Percentiles rank a stretch among this genome's conserved stretches.
These are phyloP conservation scores for Rossbeevera mucosa DNA, from an alignment of 768 basidiomycete species.

Conservation along the genomic window DNA sequence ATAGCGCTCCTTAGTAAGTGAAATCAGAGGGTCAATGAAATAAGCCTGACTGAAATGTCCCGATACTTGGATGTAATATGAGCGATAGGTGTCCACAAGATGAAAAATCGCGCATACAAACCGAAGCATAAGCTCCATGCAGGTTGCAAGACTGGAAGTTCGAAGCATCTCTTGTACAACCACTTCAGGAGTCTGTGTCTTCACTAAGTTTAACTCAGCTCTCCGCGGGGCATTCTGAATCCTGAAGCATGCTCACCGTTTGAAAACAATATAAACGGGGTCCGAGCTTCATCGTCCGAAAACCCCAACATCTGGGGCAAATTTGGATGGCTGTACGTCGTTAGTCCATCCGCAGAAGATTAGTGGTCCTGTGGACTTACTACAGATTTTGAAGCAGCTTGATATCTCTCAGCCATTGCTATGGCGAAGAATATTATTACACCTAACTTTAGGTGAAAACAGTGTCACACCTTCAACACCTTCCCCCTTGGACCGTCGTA, in stretches of 20 bases:
- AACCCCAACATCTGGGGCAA: slow-evolving; percentile 51
- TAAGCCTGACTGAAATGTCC: slow-evolving; percentile 34
- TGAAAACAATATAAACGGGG: slow-evolving; percentile 50
- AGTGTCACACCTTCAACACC: slow-evolving; percentile 30
- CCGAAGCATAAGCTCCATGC: slow-evolving; percentile 32
- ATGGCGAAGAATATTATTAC: neutral
- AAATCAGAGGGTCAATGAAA: neutral
- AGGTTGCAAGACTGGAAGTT: slow-evolving; percentile 35
- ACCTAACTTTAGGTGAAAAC: neutral
- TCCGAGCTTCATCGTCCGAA: slow-evolving; percentile 40
- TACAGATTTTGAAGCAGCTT: slow-evolving; percentile 47
- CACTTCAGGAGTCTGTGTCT: slow-evolving; percentile 40
- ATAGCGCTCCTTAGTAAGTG: neutral
- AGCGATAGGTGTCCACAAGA: neutral
- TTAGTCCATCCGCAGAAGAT: neutral
- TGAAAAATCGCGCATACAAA: slow-evolving; percentile 24
- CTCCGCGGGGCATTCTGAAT: neutral
- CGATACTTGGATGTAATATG: slow-evolving; percentile 32
- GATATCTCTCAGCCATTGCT: slow-evolving; percentile 50
- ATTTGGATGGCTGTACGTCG: slow-evolving; percentile 41
- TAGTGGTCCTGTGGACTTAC: slow-evolving; percentile 27
- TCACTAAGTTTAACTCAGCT: slow-evolving; percentile 29
- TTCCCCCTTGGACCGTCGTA: slow-evolving; percentile 37
- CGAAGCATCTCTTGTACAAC: slow-evolving; percentile 35
- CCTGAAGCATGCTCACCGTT: slow-evolving; percentile 31